phyloP scores from a whole-genome alignment of 2,329 filamentous ascomycete species.

The Diaporthe capsici region DNA sequence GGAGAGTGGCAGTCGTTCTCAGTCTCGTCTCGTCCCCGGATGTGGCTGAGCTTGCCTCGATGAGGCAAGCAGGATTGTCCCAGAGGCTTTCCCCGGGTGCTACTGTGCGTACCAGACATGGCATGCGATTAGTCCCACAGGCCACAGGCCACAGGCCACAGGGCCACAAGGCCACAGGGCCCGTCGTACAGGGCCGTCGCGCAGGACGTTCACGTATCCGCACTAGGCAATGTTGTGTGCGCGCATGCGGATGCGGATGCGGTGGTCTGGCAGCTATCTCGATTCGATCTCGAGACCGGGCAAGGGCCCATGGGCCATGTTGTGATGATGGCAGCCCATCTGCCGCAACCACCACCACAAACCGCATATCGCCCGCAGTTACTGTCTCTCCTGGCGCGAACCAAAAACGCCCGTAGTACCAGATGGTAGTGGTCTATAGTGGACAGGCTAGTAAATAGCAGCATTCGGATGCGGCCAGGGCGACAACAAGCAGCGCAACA shows the following conservation, averaged over 20 bases:
- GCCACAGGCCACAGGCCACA: slow-evolving; percentile 6
- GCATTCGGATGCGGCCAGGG: slow-evolving; percentile 27
- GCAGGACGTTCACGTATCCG: slow-evolving; percentile 10
- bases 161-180: neutral
- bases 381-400: slow-evolving; percentile 17
- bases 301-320: neutral
- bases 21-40: slow-evolving; percentile 30
- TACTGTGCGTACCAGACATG: slow-evolving; percentile 19
- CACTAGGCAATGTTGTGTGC: slow-evolving; percentile 7
- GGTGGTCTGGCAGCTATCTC: slow-evolving; percentile 10
- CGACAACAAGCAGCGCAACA: neutral
- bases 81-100: slow-evolving; percentile 27
- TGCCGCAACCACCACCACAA: slow-evolving; percentile 13
- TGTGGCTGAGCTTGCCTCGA: slow-evolving; percentile 29
- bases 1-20: slow-evolving; percentile 18
- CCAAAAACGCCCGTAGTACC: slow-evolving; percentile 2
- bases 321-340: neutral
- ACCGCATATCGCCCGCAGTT: slow-evolving; percentile 11
- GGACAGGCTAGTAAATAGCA: slow-evolving; percentile 27
- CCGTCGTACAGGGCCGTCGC: slow-evolving; percentile 4
- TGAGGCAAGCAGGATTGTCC: slow-evolving; percentile 24
- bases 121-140: slow-evolving; percentile 33
- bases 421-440: slow-evolving; percentile 18
- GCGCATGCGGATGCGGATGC: slow-evolving; percentile 12
- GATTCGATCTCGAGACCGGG: slow-evolving; percentile 25